Base-by-base conservation (phyloP, 2,329 filamentous ascomycete species). In the Grosmannia penicillata region DNA sequence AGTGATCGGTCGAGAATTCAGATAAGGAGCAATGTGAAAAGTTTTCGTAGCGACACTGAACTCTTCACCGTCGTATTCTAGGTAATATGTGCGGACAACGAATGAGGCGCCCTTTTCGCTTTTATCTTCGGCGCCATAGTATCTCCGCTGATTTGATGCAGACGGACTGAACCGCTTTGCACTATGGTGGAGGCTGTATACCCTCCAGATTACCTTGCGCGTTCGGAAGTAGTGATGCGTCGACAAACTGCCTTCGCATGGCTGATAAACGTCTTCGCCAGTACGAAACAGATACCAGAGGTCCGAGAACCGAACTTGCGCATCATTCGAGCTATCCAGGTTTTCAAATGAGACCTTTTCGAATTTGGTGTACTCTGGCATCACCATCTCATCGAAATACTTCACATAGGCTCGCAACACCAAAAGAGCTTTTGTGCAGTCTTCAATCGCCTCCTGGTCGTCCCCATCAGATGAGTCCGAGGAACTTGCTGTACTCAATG, bases 231-330 rank as follows among this genome's bases (percentile, higher is more conserved):
- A 33, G 6, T 28, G 35, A 18, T 31, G 33, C 13, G 19, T 24
- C 10, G 31, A 30, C 9, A 40, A 21, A 15, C 41, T 36, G 15
- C 38, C 37, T 11, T 40, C 39, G 8, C 28, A n/a, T 8, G 33
- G 37, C 25, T 37, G 36, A 24, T 42, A 47, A 11, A 47, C 31
- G 6, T 42, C 26, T 13, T 47, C 45, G 15, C 45, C 45, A 3
- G 39, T 40, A 9, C 43, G 25, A 31, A 47, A 47, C 9, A 47
- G 41, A 17, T 39, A 47, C 45, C 45, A 47, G 17, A 47, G 35
- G 22, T 47, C 45, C 5, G 37, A 41, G 23, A 47, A 47, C 13
- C 43, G 41, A 25, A 47, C 36, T 5, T 33, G 37, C 13, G 43
- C 33, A 8, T 40, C 35, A 4, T 37, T 41, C 15, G 25, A 18